Base-by-base conservation (phyloP, 805 yeast species). In the Wickerhamiella australiensis region DNA sequence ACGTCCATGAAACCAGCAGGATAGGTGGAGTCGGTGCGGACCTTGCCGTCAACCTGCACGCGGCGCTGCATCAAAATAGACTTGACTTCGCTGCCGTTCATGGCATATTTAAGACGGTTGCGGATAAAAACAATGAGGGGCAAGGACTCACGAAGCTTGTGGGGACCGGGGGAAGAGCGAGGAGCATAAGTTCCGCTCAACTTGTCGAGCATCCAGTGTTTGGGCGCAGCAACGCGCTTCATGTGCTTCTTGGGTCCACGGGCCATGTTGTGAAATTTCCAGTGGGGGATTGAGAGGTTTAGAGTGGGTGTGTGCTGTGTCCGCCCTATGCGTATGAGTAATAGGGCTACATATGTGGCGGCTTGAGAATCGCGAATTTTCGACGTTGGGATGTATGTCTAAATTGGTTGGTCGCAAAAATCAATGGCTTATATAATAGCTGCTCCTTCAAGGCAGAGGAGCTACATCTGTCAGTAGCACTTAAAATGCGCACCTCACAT, bases 171-270 rank as follows among this genome's bases (percentile, higher is more conserved):
- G 59, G 96, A 87, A 70, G 97, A 95, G 79, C 97, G 87, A 78
- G 98, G 98, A 60, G 98, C 98, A 74, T 92, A 92, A 69, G 85
- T 79, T 73, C 99, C 99, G 70, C 96, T 85, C 78, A 92, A 80
- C 79, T 92, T 92, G 94, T 94, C 98, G 79, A 92, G 85, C 94
- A 92, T 85, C 98, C 98, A 92, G 83, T 92, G 98, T 79, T 88
- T 83, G 80, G 99, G 99, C 74, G 98, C 98, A 74, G 97, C 96
- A 76, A 90, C 83, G 83, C 97, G 87, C 82, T 90, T 88, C 74
- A 88, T 82, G 75, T 90, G 96, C 82, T 90, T 88, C 88, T 87
- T 86, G 42, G 62, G 65, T 57, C 65, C 65, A 54, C 65, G 62
- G 54, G 83, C 49, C 47, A 45, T 45, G 37, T 21, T 45, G 47